These are phyloP conservation scores for Ganoderma leucocontextum DNA, from an alignment of 1,284 basidiomycete species.

Conservation along the genomic window DNA sequence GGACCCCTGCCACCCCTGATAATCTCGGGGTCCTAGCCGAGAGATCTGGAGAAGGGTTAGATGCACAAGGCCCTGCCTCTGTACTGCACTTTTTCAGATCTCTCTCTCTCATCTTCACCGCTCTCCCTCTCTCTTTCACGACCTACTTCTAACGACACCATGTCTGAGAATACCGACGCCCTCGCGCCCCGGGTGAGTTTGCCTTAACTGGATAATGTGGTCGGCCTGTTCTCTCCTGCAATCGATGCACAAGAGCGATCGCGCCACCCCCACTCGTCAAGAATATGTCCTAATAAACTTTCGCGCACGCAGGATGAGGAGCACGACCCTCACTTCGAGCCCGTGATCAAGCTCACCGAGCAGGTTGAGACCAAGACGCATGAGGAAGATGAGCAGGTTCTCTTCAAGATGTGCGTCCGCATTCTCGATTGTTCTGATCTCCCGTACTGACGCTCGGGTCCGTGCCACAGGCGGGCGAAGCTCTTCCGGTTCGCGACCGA, in stretches of 20 bases:
- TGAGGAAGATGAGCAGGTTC: constrained; percentile 93
- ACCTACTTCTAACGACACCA: constrained; percentile 42
- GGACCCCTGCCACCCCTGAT: constrained; percentile 32
- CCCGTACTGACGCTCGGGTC: constrained; percentile 23
- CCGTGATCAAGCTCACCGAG: constrained; percentile 96
- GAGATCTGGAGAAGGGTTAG: constrained; percentile 33
- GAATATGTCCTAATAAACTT: constrained; percentile 2
- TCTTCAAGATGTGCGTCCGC: constrained; percentile 93
- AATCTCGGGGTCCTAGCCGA: constrained; percentile 33
- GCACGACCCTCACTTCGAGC: constrained; percentile 93
- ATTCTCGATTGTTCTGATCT: constrained; percentile 37
- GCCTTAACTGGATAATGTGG: constrained; percentile 12
- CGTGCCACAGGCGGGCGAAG: constrained; percentile 87
- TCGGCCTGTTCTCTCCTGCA: constrained; percentile 30
- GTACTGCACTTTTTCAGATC: constrained; percentile 44
- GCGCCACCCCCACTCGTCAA: constrained; percentile 25
- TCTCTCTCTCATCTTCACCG: constrained; percentile 41
- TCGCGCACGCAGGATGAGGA: constrained; percentile 74
- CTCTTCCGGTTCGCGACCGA: constrained; percentile 93
- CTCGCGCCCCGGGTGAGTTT: constrained; percentile 73
- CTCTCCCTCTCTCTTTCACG: constrained; percentile 33
- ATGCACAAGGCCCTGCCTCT: constrained; percentile 31
- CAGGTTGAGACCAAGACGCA: constrained; percentile 94
- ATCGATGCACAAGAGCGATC: constrained; percentile 40
- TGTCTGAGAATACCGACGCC: constrained; percentile 67